These are phyloP conservation scores for Nicotiana tabacum DNA, from an alignment of 257 asterid species.

Conservation along the genomic window DNA sequence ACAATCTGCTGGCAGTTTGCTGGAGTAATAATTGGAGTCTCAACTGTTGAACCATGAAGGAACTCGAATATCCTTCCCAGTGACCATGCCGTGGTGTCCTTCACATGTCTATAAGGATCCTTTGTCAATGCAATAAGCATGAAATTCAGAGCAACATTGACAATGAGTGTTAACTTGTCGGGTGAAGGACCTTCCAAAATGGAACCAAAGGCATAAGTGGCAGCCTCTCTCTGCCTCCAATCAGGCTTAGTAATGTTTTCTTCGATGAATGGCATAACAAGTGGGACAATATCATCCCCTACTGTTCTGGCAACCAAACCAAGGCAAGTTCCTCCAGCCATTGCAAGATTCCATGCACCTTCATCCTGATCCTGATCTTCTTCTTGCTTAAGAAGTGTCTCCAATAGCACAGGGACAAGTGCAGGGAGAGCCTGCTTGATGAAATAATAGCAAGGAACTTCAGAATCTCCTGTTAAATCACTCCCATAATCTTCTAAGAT, in stretches of 20 bases:
- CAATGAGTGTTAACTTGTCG: slow-evolving; percentile 59
- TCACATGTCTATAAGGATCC: slow-evolving; percentile 70
- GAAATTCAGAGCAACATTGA: slow-evolving; percentile 58
- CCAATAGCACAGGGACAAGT: slow-evolving; percentile 67
- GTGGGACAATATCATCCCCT: slow-evolving; percentile 77
- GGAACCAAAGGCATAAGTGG: slow-evolving; percentile 81
- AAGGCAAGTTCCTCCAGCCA: slow-evolving; percentile 90
- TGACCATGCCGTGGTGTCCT: slow-evolving; percentile 87
- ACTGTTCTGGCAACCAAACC: slow-evolving; percentile 76
- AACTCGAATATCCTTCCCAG: slow-evolving; percentile 74
- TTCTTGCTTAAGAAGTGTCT: slow-evolving; percentile 82
- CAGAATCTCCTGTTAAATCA: slow-evolving; percentile 69
- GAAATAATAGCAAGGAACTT: slow-evolving; percentile 66
- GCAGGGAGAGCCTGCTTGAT: slow-evolving; percentile 78
- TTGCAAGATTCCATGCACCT: slow-evolving; percentile 84
- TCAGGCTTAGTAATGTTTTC: slow-evolving; percentile 55
- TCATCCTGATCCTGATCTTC: slow-evolving; percentile 87
- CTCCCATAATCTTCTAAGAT: slow-evolving; percentile 67
- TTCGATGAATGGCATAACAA: slow-evolving; percentile 75
- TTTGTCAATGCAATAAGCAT: slow-evolving; percentile 64
- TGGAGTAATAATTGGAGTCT: slow-evolving; percentile 57
- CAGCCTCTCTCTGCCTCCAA: slow-evolving; percentile 80
- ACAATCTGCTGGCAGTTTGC: slow-evolving; percentile 68
- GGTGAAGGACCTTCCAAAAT: slow-evolving; percentile 81
- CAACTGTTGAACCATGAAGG: slow-evolving; percentile 65